Conservation (phyloP, 768 basidiomycete genomes). For the Boletus sp. region DNA sequence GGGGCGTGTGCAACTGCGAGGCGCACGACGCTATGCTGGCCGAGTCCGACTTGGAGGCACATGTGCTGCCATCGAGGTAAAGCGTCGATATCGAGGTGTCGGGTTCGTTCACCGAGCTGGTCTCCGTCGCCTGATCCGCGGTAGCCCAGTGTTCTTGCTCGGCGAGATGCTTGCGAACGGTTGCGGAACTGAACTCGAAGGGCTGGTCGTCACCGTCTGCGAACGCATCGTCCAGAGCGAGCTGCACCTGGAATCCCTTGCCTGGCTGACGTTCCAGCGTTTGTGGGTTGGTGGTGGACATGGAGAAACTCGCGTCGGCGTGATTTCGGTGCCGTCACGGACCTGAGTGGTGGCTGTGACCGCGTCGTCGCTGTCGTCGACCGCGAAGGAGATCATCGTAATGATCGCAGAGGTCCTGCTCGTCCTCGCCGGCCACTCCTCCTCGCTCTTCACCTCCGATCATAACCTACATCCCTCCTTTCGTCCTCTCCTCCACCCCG, state of each 20-base stretch:
- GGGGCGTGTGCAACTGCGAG: slow-evolving; percentile 25
- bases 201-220: slow-evolving; percentile 49
- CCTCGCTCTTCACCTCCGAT: slow-evolving; percentile 72
- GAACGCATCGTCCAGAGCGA: slow-evolving; percentile 69
- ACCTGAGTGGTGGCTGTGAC: slow-evolving; percentile 8
- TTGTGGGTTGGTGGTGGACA: slow-evolving; percentile 14
- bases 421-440: slow-evolving; percentile 83
- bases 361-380: too few relatives aligned
- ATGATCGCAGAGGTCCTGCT: slow-evolving; percentile 89
- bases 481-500: slow-evolving; percentile 76
- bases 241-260: slow-evolving; percentile 20
- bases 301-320: neutral
- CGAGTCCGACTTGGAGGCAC: slow-evolving; percentile 15
- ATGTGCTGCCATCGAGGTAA: slow-evolving; percentile 43
- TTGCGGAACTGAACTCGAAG: slow-evolving; percentile 56
- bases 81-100: slow-evolving; percentile 60
- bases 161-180: slow-evolving; percentile 62
- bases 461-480: slow-evolving; percentile 63
- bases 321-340: neutral
- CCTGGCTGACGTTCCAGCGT: slow-evolving; percentile 24
- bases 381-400: too few relatives aligned
- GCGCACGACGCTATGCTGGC: slow-evolving; percentile 15
- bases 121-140: slow-evolving; percentile 29
- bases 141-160: slow-evolving; percentile 41
- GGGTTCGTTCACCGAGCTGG: slow-evolving; percentile 32